Evolutionary conservation across 2,329 filamentous ascomycete species (phyloP), one percentile per base, ranked within the genome.

Genomic region (Graphium sp.): DNA sequence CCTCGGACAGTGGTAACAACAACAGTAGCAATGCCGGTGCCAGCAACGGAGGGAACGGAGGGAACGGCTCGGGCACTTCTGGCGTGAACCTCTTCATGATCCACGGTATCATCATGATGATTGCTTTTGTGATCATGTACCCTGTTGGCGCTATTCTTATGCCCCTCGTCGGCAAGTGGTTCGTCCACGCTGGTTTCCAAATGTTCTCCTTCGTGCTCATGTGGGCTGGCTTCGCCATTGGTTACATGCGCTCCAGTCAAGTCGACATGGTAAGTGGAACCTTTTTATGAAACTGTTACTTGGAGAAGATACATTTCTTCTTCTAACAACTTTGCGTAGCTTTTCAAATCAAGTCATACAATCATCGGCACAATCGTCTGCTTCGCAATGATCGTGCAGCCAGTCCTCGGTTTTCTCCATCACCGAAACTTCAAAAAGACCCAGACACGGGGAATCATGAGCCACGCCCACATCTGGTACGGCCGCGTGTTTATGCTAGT

Each of bases 401-500:
- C 69, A 6, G 39, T 64, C 29, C 52, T 74, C 8, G 72, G 73
- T 24, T 53, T 55, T 32, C 31, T 66, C 21, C 72, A 78, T 41
- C 72, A 77, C 44, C 39, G 42, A 18, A 47, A 66, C 41, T 76
- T 55, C 45, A 38, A 56, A 32, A 56, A 55, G 41, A 44, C 60
- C 30, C 47, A 56, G 29, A 24, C 40, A 16, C 65, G 71, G 20
- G 61, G 61, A 6, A 11, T 52, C 22, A 42, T 73, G 35, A 70
- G 66, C 36, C 48, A 73, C 37, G 42, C 53, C 2, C 73, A 78
- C 41, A 62, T 74, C 37, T 76, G 68, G 67, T 71, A 61, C 39
- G 73, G 73, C 9, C 60, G 72, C 12, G 39, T 51, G 2, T 45
- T 76, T 24, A 64, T 78, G 36, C 31, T 65, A 12, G 42, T 75